These are phyloP conservation scores for Colletotrichum eleusines DNA, from an alignment of 2,329 filamentous ascomycete genomes.

Conservation along the genomic window DNA sequence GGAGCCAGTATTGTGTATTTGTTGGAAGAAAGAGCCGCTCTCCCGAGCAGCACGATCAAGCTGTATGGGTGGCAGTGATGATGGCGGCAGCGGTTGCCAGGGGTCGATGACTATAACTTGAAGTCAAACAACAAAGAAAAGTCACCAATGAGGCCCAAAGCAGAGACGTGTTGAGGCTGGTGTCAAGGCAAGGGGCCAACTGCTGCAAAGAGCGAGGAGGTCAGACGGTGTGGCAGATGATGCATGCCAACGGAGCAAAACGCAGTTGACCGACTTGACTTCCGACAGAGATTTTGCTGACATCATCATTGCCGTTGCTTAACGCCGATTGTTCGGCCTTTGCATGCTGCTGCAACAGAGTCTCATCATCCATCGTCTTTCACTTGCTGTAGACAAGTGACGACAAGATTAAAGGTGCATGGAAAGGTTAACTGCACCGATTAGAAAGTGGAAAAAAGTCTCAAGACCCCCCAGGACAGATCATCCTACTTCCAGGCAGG, in stretches of 20 bases:
- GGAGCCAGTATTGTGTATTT: not conserved
- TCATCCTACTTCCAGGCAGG: not conserved
- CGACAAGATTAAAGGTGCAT: not conserved
- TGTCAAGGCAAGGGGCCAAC: not conserved
- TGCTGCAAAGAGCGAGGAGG: not conserved
- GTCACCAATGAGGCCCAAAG: not conserved
- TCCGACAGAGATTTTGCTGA: conserved; percentile 33
- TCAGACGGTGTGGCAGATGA: conserved; percentile 24
- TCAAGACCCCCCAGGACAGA: not conserved
- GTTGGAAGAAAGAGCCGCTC: not conserved
- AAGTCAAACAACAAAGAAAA: not conserved
- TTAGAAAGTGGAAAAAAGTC: not conserved
- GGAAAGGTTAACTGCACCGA: not conserved
- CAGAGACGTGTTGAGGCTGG: not conserved
- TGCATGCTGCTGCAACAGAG: no score
- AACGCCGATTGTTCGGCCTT: not conserved
- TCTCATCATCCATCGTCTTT: no score
- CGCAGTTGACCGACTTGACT: not conserved
- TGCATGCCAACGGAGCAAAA: conserved; percentile 3
- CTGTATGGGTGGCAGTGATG: not conserved
- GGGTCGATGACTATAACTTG: not conserved
- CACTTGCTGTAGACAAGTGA: not conserved
- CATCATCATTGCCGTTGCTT: not conserved
- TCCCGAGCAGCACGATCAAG: not conserved
- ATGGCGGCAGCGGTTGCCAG: not conserved